Percentiles rank a stretch among this genome's conserved stretches.
Conservation (phyloP, 1,284 basidiomycete species). For the Ganoderma multipileum region DNA sequence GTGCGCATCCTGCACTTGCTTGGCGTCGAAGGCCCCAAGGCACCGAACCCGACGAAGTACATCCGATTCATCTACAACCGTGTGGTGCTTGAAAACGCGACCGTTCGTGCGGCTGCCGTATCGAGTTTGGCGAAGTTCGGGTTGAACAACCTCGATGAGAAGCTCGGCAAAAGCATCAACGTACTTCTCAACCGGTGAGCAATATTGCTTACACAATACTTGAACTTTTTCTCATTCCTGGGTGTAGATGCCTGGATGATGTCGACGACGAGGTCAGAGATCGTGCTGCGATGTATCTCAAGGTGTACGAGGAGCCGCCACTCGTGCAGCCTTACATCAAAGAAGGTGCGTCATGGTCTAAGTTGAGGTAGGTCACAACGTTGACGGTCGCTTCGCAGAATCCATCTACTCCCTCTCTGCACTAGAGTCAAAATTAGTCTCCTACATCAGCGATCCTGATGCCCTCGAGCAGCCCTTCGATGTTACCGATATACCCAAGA, state of each 20-base stretch:
- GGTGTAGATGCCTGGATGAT: conserved; percentile 88
- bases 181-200: conserved; percentile 70
- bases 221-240: neutral
- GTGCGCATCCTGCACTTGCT: conserved; percentile 96
- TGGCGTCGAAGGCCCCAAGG: conserved; percentile 95
- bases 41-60: conserved; percentile 95
- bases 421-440: conserved; percentile 86
- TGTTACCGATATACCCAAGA: conserved; percentile 83
- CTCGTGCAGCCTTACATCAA: conserved; percentile 90
- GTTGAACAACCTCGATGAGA: conserved; percentile 81
- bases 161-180: conserved; percentile 85
- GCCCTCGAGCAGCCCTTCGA: conserved; percentile 81
- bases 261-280: conserved; percentile 99
- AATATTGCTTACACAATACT: too few species aligned
- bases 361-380: neutral
- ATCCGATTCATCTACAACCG: conserved; percentile 99
- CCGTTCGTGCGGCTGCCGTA: conserved; percentile 96
- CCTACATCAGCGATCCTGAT: conserved; percentile 86
- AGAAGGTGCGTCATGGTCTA: conserved; percentile 68
- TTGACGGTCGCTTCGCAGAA: conserved; percentile 57
- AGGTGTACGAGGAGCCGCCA: conserved; percentile 80
- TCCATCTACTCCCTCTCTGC: conserved; percentile 90
- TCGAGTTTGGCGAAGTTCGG: conserved; percentile 97
- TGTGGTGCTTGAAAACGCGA: conserved; percentile 98
- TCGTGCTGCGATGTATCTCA: conserved; percentile 94